phyloP scores from a whole-genome alignment of 2,329 filamentous ascomycete species.

The Penicillium brasilianum region DNA sequence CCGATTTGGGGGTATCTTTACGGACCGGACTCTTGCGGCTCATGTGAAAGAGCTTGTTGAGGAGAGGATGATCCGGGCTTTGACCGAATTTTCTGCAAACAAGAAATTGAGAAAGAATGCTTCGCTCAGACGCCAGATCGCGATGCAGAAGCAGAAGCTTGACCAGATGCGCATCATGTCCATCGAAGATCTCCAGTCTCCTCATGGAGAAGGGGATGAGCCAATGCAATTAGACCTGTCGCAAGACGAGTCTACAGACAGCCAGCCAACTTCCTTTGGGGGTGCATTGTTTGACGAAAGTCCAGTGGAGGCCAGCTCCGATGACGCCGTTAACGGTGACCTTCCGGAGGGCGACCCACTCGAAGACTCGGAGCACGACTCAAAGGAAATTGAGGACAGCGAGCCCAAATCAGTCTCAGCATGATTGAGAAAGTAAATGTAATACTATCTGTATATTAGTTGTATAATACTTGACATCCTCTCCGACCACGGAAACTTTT shows the following conservation, averaged over 20 bases:
- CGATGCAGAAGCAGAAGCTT: conserved; percentile 42
- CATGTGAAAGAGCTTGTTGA: conserved; percentile 81
- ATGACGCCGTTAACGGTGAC: conserved; percentile 1
- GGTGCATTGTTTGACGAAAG: background rate
- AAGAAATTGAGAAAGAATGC: conserved; percentile 47
- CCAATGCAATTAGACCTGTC: conserved; percentile 25
- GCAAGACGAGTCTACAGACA: conserved; percentile 21
- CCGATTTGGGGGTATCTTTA: conserved; percentile 81
- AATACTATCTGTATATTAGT: conserved; percentile 29
- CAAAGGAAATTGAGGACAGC: background rate
- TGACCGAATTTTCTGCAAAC: conserved; percentile 61
- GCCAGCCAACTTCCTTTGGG: background rate
- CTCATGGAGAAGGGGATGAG: conserved; percentile 14
- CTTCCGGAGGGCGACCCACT: conserved; percentile 2
- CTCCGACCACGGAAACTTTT: background rate
- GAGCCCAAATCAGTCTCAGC: background rate
- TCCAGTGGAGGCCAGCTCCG: background rate
- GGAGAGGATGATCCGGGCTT: conserved; percentile 69
- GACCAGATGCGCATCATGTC: conserved; percentile 35
- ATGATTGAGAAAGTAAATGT: conserved; percentile 9
- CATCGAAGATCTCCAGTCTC: conserved; percentile 25
- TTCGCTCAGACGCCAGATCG: conserved; percentile 44
- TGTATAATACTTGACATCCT: conserved; percentile 24
- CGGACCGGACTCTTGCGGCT: conserved; percentile 73
- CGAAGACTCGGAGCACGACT: conserved; percentile 3